Evolutionary conservation across 352 stramenopile species (phyloP), one percentile per base, ranked within the genome.

Genomic region (Phytophthora citrophthora): DNA sequence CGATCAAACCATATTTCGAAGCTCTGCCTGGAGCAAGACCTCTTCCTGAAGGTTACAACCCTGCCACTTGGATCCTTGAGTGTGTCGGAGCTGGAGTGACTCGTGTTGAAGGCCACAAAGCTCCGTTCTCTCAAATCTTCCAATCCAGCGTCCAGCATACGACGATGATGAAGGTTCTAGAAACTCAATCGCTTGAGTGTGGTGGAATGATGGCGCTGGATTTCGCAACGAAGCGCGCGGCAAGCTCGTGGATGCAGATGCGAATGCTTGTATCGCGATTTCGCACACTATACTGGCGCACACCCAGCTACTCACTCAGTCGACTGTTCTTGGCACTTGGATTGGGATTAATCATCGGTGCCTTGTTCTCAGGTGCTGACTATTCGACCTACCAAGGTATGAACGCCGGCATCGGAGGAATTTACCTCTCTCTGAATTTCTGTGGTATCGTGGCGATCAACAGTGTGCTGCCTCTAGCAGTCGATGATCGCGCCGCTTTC

Each of bases 1-100:
- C 64, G 0, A 24, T 84, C 16, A 41, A 75, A 15, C 26, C 67
- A 7, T 81, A 83, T 61, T 77, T 79, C 23, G 56, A 77, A 34
- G 58, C 48, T 2, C 49, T 83, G 23, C 68, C 68, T 10, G 58
- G 50, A 3, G 61, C 68, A 12, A 29, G 24, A 49, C 49, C 38
- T 31, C 88, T 96, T 53, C 71, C 74, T 11, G 29, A 55, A 11
- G 83, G 73, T 80, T 89, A 93, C 64, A 97, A 97, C 54, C 91
- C 91, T 13, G 84, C 89, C 23, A 94, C 88, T 12, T 97, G 89
- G 89, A 96, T 96, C 80, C 74, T 97, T 15, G 79, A 90, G 58
- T 79, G 61, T 44, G 78, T 88, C 90, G 76, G 74, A 5, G 75
- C 74, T 26, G 86, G 63, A 8, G 62, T 72, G 69, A 53, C 84